Conservation (phyloP, 208 protist genomes). For the Trypanosoma boissoni region DNA sequence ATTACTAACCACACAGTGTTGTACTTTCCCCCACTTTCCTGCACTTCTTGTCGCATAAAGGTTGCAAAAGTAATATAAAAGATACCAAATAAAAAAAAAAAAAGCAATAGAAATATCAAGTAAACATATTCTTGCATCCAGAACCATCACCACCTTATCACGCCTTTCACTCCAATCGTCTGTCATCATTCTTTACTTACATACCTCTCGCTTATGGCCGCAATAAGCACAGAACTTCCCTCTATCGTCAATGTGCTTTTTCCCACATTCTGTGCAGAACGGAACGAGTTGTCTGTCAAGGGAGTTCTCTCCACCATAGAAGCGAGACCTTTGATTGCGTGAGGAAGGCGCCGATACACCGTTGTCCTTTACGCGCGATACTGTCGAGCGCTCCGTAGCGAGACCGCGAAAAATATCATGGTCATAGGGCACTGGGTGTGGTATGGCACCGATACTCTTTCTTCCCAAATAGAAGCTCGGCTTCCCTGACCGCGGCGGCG, state of each 20-base stretch:
- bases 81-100: constrained; percentile 8
- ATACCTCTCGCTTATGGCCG: constrained; percentile 50
- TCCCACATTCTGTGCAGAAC: constrained; percentile 59
- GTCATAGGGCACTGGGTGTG: constrained; percentile 1
- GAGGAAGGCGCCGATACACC: too few species aligned
- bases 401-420: constrained; percentile 15
- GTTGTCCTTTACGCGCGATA: background rate
- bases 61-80: constrained; percentile 8
- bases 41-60: constrained; percentile 5
- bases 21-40: constrained; percentile 1
- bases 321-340: background rate
- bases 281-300: constrained; percentile 23
- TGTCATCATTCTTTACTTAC: too few species aligned
- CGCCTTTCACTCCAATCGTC: background rate
- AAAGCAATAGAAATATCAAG: background rate
- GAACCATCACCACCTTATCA: background rate
- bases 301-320: background rate
- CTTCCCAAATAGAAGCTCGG: constrained; percentile 6
- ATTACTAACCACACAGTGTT: too few species aligned
- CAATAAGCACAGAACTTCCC: constrained; percentile 87
- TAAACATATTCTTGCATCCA: background rate
- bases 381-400: constrained; percentile 13
- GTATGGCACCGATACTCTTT: constrained; percentile 21
- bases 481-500: constrained; percentile 1
- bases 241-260: constrained; percentile 55